These are phyloP conservation scores for Sclerotinia nivalis DNA, from an alignment of 2,329 filamentous ascomycete genomes.

Conservation along the genomic window DNA sequence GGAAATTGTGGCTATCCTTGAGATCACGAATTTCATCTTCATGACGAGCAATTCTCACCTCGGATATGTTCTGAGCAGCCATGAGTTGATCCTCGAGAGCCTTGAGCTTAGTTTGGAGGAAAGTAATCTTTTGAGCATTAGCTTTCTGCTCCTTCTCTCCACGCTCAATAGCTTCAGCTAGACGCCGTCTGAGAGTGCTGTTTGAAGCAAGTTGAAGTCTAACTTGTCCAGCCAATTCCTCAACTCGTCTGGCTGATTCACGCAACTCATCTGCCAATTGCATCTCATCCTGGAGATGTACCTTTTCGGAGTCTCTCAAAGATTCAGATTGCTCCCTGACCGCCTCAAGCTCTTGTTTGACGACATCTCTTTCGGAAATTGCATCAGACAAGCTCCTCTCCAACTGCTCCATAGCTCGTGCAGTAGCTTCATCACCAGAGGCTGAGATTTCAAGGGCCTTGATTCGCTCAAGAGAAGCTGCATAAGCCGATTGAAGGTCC, in stretches of 20 bases:
- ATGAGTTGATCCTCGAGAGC: constrained; percentile 81
- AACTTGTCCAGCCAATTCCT: constrained; percentile 77
- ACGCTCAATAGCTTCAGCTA: constrained; percentile 76
- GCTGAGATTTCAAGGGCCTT: constrained; percentile 60
- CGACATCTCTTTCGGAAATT: constrained; percentile 71
- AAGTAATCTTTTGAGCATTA: constrained; percentile 79
- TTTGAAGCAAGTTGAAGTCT: constrained; percentile 80
- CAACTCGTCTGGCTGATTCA: constrained; percentile 73
- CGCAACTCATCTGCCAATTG: constrained; percentile 69
- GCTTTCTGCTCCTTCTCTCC: constrained; percentile 81
- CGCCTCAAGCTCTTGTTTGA: constrained; percentile 62
- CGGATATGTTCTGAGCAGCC: constrained; percentile 78
- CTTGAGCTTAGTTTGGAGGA: constrained; percentile 78
- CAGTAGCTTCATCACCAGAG: constrained; percentile 58
- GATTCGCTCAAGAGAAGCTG: constrained; percentile 65
- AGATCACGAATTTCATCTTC: constrained; percentile 80
- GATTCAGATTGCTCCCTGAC: constrained; percentile 63
- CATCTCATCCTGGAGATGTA: constrained; percentile 59
- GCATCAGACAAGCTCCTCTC: constrained; percentile 69
- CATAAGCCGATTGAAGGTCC: constrained; percentile 72
- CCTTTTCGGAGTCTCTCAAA: constrained; percentile 57
- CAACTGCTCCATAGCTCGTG: constrained; percentile 62
- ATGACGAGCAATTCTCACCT: constrained; percentile 78
- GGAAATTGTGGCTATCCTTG: constrained; percentile 73
- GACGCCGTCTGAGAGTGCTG: constrained; percentile 69